Evolutionary conservation across 192 early-diverging fungal species (phyloP).

Genomic region (Paraglomus brasilianum): DNA sequence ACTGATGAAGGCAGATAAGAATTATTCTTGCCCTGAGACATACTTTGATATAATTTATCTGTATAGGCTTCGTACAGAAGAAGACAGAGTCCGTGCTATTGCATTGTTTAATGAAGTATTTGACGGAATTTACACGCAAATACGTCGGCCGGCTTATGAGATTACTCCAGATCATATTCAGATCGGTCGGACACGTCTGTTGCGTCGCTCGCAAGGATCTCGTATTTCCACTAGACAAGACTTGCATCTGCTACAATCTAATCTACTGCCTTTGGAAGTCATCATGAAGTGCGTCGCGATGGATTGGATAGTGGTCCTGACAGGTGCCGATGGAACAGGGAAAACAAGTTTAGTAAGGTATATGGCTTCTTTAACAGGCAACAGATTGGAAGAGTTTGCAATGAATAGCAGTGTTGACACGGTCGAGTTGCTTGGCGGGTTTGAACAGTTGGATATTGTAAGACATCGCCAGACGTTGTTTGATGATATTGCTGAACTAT

Average conservation of each 20-base stretch:
- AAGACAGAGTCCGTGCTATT: slow-evolving; percentile 66
- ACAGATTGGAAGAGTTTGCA: slow-evolving; percentile 85
- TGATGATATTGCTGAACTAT: slow-evolving; percentile 42
- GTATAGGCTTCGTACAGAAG: slow-evolving; percentile 82
- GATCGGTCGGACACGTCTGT: slow-evolving; percentile 63
- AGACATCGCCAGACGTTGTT: slow-evolving; percentile 62
- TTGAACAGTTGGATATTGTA: slow-evolving; percentile 90
- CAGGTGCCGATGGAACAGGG: slow-evolving; percentile 79
- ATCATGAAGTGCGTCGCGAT: slow-evolving; percentile 86
- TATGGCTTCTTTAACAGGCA: slow-evolving; percentile 79
- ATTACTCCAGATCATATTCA: slow-evolving; percentile 52
- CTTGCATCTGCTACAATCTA: slow-evolving; percentile 65
- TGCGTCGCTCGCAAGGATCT: slow-evolving; percentile 38
- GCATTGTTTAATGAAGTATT: slow-evolving; percentile 59
- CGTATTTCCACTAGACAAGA: slow-evolving; percentile 44
- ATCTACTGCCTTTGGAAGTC: slow-evolving; percentile 68
- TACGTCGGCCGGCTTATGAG: slow-evolving; percentile 47
- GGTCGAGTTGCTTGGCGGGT: slow-evolving; percentile 94
- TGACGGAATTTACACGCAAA: slow-evolving; percentile 39
- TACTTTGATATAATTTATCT: slow-evolving; percentile 84
- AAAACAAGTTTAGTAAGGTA: slow-evolving; percentile 87
- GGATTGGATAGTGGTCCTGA: slow-evolving; percentile 89
- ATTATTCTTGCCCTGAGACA: slow-evolving; percentile 55
- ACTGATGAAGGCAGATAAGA: slow-evolving; percentile 57
- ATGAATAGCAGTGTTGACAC: slow-evolving; percentile 96